phyloP scores from a whole-genome alignment of 2,329 filamentous ascomycete species.

The Ascocoryne sarcoides region DNA sequence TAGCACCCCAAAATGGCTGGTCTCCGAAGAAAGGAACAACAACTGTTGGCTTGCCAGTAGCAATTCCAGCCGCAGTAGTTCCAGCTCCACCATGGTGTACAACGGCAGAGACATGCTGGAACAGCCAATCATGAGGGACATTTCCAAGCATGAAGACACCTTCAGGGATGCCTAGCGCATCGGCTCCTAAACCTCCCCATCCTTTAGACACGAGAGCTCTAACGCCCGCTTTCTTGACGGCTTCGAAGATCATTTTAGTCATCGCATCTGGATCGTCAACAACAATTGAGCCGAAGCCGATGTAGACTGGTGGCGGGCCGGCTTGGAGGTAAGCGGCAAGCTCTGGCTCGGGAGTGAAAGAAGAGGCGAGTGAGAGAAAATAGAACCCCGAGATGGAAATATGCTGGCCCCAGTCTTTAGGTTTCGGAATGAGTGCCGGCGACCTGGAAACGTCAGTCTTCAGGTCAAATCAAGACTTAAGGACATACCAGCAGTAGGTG shows the following conservation, averaged over 20 bases:
- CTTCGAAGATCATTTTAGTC: conserved; percentile 62
- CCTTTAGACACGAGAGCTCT: conserved; percentile 65
- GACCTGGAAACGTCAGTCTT: conserved; percentile 12
- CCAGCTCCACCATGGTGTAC: conserved; percentile 69
- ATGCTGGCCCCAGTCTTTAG: conserved; percentile 55
- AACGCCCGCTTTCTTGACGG: conserved; percentile 54
- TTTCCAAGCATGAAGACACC: conserved; percentile 65
- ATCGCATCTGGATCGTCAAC: conserved; percentile 61
- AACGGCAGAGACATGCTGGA: conserved; percentile 54
- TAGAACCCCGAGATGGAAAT: conserved; percentile 74
- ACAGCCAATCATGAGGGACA: conserved; percentile 69
- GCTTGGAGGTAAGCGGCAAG: conserved; percentile 46
- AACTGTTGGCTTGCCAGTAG: conserved; percentile 62
- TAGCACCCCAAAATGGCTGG: conserved; percentile 68
- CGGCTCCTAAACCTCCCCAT: conserved; percentile 61
- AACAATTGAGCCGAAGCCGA: conserved; percentile 69
- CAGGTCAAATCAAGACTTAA: neutral
- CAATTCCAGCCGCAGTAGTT: conserved; percentile 65
- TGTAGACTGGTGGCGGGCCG: conserved; percentile 57
- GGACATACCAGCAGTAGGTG: conserved; percentile 71
- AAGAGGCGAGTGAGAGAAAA: conserved; percentile 51
- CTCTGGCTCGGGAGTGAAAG: conserved; percentile 47
- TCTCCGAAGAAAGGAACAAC: conserved; percentile 69
- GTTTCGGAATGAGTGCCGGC: conserved; percentile 55
- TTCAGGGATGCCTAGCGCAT: conserved; percentile 37